Base-by-base conservation (phyloP, 345 rosid genomes). In the Anacardium occidentale region DNA sequence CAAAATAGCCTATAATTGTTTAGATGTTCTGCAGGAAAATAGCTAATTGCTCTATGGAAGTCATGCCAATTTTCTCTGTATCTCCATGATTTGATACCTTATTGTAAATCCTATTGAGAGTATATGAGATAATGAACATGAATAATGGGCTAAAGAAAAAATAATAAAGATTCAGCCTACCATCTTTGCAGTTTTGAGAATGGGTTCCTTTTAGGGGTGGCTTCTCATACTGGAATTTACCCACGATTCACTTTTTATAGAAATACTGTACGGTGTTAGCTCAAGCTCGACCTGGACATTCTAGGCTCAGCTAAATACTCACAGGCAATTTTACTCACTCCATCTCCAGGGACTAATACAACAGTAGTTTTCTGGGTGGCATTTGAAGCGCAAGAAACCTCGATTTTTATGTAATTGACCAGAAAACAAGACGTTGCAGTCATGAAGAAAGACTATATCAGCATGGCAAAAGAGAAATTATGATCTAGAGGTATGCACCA, bases 401-500 rank as follows among this genome's bases (percentile, higher is more conserved):
- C 5, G 61, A 47, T 59, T 13, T 18, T 42, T 7, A 75, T 70
- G 53, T 68, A 67, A 58, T 64, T 76, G 20, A 66, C 37, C 12
- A 55, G 50, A 55, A n/a, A 66, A 47, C 3, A 72, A 77, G 21
- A 22, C 8, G 2, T 32, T 60, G 69, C 78, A 78, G 75, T 75
- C 58, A 2, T 66, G 55, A 18, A 77, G 74, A 77, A 82, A 79
- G 69, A 55, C 18, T 15, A 78, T 24, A 66, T 82, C 50, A 15
- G 77, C 79, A 48, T 75, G 76, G 71, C 20, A 17, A 78, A 76
- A 4, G 81, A 64, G 79, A 71, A 78, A 47, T 81, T 74, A 13
- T 40, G 55, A 37, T 3, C 26, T 1, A 74, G 84, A 11, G 71
- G 24, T 20, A 77, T 64, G 59, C 83, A 83, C 83, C 83, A 58